Conservation (phyloP, 352 stramenopile species). For the Phytophthora podocarpi region DNA sequence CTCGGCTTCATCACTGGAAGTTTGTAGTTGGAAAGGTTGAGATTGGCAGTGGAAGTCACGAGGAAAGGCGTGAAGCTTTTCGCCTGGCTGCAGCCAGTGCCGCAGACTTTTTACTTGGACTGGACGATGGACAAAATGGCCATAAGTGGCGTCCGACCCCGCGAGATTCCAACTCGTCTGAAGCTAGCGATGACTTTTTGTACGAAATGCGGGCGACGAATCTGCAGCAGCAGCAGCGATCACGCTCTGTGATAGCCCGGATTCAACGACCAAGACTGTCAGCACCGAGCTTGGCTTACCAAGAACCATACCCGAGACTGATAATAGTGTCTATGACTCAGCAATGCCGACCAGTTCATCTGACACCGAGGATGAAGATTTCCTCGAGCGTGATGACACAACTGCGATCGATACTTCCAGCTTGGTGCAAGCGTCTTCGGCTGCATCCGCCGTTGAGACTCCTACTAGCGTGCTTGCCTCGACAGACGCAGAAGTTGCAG, state of each 20-base stretch:
- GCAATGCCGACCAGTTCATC: neutral
- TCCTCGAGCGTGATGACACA: neutral
- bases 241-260: neutral
- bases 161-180: neutral
- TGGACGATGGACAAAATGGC: constrained; percentile 23
- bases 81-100: constrained; percentile 36
- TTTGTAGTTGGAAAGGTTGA: constrained; percentile 62
- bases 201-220: neutral
- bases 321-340: neutral
- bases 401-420: neutral
- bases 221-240: neutral
- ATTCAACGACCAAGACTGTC: neutral
- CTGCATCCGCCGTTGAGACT: neutral
- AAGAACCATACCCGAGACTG: neutral
- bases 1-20: constrained; percentile 55
- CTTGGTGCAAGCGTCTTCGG: too few species aligned
- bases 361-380: constrained; percentile 3
- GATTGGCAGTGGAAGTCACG: constrained; percentile 60
- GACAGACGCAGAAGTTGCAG: neutral
- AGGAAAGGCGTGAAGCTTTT: constrained; percentile 48
- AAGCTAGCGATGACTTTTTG: constrained; percentile 16
- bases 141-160: constrained; percentile 4
- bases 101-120: constrained; percentile 39
- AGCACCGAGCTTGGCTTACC: neutral
- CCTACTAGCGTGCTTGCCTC: neutral